Evolutionary conservation across 1,284 basidiomycete genomes (phyloP), one percentile per base, ranked within the genome.

Genomic region (Leccinum subrobustum): DNA sequence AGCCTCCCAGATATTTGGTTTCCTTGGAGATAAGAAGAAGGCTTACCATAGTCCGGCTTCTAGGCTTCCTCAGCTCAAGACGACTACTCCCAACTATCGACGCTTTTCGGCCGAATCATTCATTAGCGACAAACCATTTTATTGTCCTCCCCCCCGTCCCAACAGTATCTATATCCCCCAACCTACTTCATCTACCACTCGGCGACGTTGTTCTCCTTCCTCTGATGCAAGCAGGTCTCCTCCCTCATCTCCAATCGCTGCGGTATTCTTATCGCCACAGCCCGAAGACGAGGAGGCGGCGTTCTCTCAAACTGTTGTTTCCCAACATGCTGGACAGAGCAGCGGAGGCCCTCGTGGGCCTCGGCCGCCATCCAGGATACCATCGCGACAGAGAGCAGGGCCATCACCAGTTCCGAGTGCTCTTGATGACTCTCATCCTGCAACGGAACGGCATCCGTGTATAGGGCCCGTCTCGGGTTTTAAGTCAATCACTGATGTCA

Each of bases 1-100:
- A 44, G 88, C 88, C 16, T 86, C 87, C 4, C 83, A 89, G 64
- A 78, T 90, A 37, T 90, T 90, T 58, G 81, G 78, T 18, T 90
- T 90, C 72, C 72, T 90, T 53, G 81, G 80, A 4, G 79, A 82
- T 54, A 78, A 78, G 62, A 75, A 70, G 60, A 75, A 56, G 52
- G 67, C 62, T 4, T 60, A 67, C 27, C 71, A 75, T 52, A 74
- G 78, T 47, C 65, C 75, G 27, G 69, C 74, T 35, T 75, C 79
- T 29, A 70, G 52, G 27, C 66, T 75, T 37, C 73, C 74, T n/a
- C 73, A 74, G 8, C 67, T 63, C 39, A 71, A 70, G 56, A 58
- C 64, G 16, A 63, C 62, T 51, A 52, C 68, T 67, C 9, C 68
- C n/a, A 56, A 64, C n/a, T 59, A 56, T 56, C 65, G 70, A 61